Base-by-base conservation (phyloP, 768 basidiomycete genomes). In the Clitopilus hobsonii region DNA sequence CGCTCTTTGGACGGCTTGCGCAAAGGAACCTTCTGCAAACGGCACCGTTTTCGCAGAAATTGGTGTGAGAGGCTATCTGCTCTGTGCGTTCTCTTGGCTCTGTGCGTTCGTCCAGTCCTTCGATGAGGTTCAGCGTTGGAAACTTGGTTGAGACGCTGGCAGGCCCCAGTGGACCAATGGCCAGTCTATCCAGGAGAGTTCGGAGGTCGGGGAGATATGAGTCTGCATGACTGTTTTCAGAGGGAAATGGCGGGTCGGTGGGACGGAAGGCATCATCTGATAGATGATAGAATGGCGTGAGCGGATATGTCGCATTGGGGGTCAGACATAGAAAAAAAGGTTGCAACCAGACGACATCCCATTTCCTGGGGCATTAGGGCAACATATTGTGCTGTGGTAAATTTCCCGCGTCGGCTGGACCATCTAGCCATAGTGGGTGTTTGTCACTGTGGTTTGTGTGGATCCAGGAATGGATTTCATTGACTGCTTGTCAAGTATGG, bases 31-130 rank as follows among this genome's bases (percentile, higher is more conserved):
- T 51, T 14, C 64, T 52, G 11, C 63, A 65, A 26, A 67, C 10
- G 13, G 53, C 38, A 49, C 41, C 11, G 27, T 30, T n/a, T 20
- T n/a, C 13, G 29, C 32, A 10, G 48, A 55, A 47, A 3, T 38
- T 18, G 13, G 52, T 29, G 2, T 67, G 51, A 5, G 58, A 25
- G 7, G 30, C 25, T 2, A 68, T 3, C 13, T 65, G 50, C 3
- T 58, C 36, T 8, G 28, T n/a, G 25, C 63, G 63, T 8, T 52
- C 20, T 2, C 51, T 47, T 22, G 51, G 22, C 6, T 57, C 56
- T 8, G 55, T 20, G 50, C 66, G 69, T 55, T 70, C 67, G 49
- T 70, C 68, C 10, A 71, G 55, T 5, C 62, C 67, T 51, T 69
- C 68, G 22, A 67, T 57, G 23, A 69, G n/a, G n/a, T n/a, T n/a